phyloP scores from a whole-genome alignment of 2,329 filamentous ascomycete genomes.

The Tolypocladium sp. region DNA sequence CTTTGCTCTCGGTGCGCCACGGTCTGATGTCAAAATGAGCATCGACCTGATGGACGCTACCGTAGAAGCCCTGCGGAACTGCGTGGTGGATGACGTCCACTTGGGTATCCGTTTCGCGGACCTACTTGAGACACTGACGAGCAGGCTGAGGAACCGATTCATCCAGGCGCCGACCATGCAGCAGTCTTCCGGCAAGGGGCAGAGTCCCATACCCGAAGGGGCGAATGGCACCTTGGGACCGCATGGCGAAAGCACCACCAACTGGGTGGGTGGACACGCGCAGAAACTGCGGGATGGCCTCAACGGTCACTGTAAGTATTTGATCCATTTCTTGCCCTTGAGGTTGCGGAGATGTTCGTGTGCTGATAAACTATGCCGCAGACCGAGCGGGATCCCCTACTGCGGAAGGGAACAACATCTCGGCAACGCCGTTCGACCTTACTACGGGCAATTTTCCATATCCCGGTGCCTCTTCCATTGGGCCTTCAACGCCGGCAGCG shows the following conservation, averaged over 20 bases:
- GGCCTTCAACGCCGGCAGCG: slow-evolving; percentile 40
- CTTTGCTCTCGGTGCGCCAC: slow-evolving; percentile 71
- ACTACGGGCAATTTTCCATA: slow-evolving; percentile 46
- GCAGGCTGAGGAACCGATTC: slow-evolving; percentile 64
- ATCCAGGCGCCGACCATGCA: slow-evolving; percentile 51
- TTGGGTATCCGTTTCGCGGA: slow-evolving; percentile 78
- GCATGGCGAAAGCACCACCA: slow-evolving; percentile 13
- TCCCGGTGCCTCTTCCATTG: slow-evolving; percentile 38
- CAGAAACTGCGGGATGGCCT: slow-evolving; percentile 31
- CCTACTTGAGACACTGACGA: slow-evolving; percentile 69
- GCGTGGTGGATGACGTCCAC: slow-evolving; percentile 78
- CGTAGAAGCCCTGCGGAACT: slow-evolving; percentile 64
- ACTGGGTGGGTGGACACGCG: slow-evolving; percentile 27
- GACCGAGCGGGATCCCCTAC: slow-evolving; percentile 24
- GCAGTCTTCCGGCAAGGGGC: slow-evolving; percentile 28
- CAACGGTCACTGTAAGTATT: slow-evolving; percentile 24
- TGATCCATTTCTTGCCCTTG: not conserved
- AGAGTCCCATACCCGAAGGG: slow-evolving; percentile 28
- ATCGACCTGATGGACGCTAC: slow-evolving; percentile 68
- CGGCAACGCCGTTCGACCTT: slow-evolving; percentile 54
- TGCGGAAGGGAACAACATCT: slow-evolving; percentile 42
- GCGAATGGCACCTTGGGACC: slow-evolving; percentile 18
- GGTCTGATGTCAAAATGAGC: slow-evolving; percentile 67
- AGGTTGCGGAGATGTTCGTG: not conserved
- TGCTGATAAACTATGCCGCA: slow-evolving; percentile 18